A percentile compares a stretch with the other conserved stretches of the same genome.
Conservation (phyloP, 164 flowering plant species). For the Litsea cubeba region DNA sequence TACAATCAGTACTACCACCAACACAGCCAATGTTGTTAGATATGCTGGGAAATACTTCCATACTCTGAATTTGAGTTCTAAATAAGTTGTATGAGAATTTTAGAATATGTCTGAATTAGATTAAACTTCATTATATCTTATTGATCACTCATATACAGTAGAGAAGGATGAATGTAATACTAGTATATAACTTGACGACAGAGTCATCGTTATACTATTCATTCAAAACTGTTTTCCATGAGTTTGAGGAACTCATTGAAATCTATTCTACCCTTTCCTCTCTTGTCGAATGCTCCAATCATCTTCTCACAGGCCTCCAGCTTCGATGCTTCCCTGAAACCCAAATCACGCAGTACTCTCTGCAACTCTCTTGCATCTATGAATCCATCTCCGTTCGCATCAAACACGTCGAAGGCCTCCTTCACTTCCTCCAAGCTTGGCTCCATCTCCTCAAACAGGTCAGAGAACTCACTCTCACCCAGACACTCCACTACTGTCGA, state of each 20-base stretch:
- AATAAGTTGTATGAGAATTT: too few relatives aligned
- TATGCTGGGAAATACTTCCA: too few relatives aligned
- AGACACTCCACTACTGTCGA: neutral
- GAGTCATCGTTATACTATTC: neutral
- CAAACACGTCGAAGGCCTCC: constrained; percentile 43
- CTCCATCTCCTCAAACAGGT: constrained; percentile 35
- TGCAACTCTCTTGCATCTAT: constrained; percentile 42
- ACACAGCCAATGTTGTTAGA: too few relatives aligned
- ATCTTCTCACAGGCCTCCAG: constrained; percentile 31
- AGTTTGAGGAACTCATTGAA: constrained; percentile 37
- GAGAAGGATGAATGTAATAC: too few relatives aligned
- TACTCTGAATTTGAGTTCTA: too few relatives aligned
- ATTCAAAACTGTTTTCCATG: constrained; percentile 23
- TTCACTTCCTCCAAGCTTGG: constrained; percentile 32
- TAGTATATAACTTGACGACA: neutral
- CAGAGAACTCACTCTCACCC: constrained; percentile 6
- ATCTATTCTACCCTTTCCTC: constrained; percentile 39
- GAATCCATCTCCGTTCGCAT: constrained; percentile 45
- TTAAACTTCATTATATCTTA: too few relatives aligned
- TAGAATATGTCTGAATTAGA: too few relatives aligned
- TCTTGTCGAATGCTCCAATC: constrained; percentile 34
- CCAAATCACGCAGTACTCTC: constrained; percentile 27
- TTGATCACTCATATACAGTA: too few relatives aligned
- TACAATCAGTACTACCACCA: too few relatives aligned
- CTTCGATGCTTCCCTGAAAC: constrained; percentile 20